Evolutionary conservation across 257 asterid species (phyloP), one percentile per base, ranked within the genome.

Genomic region (Nicotiana tabacum): DNA sequence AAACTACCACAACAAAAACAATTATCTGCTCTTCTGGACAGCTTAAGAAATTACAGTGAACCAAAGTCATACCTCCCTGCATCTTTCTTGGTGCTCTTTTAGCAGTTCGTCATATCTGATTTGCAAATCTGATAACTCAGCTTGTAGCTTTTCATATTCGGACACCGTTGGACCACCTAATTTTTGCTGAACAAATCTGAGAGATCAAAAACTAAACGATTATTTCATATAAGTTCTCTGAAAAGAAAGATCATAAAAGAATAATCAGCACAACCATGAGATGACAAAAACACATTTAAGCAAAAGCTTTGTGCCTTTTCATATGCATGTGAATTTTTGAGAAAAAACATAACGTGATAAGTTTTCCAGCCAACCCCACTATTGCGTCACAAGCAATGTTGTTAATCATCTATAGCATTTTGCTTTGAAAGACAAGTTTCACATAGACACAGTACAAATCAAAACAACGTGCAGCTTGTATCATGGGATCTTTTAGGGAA

Each of bases 181-280:
- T 82, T 92, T 94, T 84, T 94, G 98, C 85, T 94, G 97, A 87
- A 96, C 80, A 82, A 96, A 96, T 89, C 99, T 95, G 93, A 66
- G 48, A 78, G 80, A 80, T 53, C 62, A 84, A 64, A 82, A 72
- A 56, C 55, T 48, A 72, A 72, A 32, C 4, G 27, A 51, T 78
- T 64, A 37, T 62, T 57, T 30, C 82, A 56, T 65, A 35, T 74
- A 55, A 61, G 57, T 39, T 74, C 33, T 37, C 60, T 78, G 4
- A 66, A 76, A 16, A 76, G 80, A 76, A 51, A 29, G 17, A 76
- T n/a, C 43, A 8, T 0, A 51, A 74, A 51, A 8, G 62, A 76
- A 8, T 27, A 51, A 2, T 51, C 64, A 51, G 64, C 64, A 76
- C 46, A 51, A 2, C 80, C 2, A 51, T 76, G 64, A 76, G 16